phyloP scores from a whole-genome alignment of 176 grass and related monocot species.

The Cenchrus purpureus region DNA sequence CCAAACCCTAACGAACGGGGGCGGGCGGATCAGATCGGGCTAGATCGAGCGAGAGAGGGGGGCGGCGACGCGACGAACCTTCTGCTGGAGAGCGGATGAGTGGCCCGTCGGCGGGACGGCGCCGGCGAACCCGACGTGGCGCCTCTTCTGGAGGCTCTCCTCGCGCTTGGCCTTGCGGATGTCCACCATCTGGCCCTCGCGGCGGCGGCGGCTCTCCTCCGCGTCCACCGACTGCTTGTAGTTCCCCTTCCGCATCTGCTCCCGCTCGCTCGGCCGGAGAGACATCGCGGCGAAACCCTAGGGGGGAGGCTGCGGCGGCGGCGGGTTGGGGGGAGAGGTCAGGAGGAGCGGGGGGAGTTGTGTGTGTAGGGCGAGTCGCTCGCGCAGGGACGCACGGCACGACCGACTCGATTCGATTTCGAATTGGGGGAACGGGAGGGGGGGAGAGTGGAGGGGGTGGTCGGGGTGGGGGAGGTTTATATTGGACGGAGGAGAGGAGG shows the following conservation, averaged over 20 bases:
- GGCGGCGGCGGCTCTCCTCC: constrained; percentile 72
- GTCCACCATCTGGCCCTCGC: constrained; percentile 75
- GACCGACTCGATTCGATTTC: constrained; percentile 50
- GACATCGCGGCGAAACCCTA: constrained; percentile 71
- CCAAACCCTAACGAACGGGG: not conserved
- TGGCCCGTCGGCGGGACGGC: constrained; percentile 35
- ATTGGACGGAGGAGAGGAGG: constrained; percentile 10
- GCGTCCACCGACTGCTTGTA: constrained; percentile 92
- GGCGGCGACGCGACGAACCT: constrained; percentile 27
- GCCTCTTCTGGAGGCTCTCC: constrained; percentile 83
- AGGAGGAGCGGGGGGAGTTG: not conserved
- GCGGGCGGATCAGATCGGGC: constrained; percentile 34
- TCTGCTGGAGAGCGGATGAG: constrained; percentile 65
- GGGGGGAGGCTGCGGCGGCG: not conserved
- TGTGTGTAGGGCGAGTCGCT: constrained; percentile 13
- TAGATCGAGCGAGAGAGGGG: not conserved
- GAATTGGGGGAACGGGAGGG: constrained; percentile 47
- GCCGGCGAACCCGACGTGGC: constrained; percentile 56
- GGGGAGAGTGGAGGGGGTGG: not conserved
- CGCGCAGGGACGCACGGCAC: constrained; percentile 25
- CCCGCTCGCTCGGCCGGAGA: constrained; percentile 73
- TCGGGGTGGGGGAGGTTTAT: constrained; percentile 13
- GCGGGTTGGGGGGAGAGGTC: not conserved
- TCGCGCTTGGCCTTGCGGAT: constrained; percentile 82
- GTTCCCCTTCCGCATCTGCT: constrained; percentile 60